Evolutionary conservation across 1,284 basidiomycete genomes (phyloP).

Genomic region (Cryptococcus sp.): DNA sequence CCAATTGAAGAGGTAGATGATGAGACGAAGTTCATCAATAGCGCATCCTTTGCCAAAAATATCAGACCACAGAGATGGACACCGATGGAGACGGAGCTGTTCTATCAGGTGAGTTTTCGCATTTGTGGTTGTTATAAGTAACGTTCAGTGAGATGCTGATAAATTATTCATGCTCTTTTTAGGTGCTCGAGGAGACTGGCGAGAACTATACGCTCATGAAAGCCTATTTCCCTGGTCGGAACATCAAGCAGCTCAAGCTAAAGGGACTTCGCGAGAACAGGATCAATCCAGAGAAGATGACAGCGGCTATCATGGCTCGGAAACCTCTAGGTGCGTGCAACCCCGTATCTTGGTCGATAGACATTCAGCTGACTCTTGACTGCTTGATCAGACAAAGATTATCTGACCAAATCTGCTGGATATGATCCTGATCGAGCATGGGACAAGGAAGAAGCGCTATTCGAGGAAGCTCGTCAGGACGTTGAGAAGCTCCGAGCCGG

Average conservation of each 20-base stretch:
- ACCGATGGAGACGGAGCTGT: slow-evolving; percentile 35
- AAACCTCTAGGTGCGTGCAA: slow-evolving; percentile 34
- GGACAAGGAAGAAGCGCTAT: slow-evolving; percentile 31
- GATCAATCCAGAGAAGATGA: slow-evolving; percentile 38
- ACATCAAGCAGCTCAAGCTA: slow-evolving; percentile 36
- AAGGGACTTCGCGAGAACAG: slow-evolving; percentile 42
- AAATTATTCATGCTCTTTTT: neutral
- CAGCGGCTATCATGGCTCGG: slow-evolving; percentile 38
- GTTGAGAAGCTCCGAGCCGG: slow-evolving; percentile 17
- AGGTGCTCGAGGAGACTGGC: slow-evolving; percentile 44
- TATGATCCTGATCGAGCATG: slow-evolving; percentile 29
- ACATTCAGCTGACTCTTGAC: neutral
- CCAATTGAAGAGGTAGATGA: slow-evolving; percentile 36
- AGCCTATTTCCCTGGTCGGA: slow-evolving; percentile 44
- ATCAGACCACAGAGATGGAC: slow-evolving; percentile 34
- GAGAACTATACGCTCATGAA: slow-evolving; percentile 48
- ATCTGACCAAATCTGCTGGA: slow-evolving; percentile 39
- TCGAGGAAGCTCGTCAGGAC: slow-evolving; percentile 35
- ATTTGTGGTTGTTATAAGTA: neutral
- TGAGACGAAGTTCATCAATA: slow-evolving; percentile 41
- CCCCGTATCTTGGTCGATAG: neutral
- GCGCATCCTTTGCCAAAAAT: slow-evolving; percentile 29
- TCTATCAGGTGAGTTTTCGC: slow-evolving; percentile 32
- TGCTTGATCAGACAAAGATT: slow-evolving; percentile 29
- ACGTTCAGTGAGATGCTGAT: slow-evolving; percentile 11